Evolutionary conservation across 2,329 filamentous ascomycete species (phyloP), one percentile per base, ranked within the genome.

Genomic region (Colletotrichum cereale): DNA sequence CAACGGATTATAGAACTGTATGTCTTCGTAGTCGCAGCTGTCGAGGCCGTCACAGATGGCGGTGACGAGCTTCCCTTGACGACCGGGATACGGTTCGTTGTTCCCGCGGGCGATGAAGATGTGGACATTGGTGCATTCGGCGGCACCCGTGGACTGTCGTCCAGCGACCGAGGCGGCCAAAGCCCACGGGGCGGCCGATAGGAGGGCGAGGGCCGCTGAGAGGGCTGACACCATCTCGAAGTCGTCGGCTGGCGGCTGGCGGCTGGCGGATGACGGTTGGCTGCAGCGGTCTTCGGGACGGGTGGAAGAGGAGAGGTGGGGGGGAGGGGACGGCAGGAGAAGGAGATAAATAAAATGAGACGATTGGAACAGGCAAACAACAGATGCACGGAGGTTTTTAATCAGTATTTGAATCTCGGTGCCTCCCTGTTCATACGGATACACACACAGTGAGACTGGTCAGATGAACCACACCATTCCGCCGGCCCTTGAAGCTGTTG

Each of bases 21-120:
- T 78, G 72, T 83, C 75, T 62, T 79, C 77, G 63, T 78, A 79
- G 70, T 79, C 78, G 73, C 78, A 80, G 66, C 75, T 76, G 58
- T 62, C 48, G 34, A 78, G 72, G 24, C 75, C 77, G 5, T 62
- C 48, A 73, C 78, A 80, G 44, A 80, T 78, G 48, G 77, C 77
- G 14, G 68, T 68, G 63, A 74, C 75, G 0, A 79, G 74, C 58
- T 74, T 75, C 56, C 75, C 75, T 72, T 79, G 77, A 1, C 76
- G 76, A 11, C 78, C 78, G 11, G 78, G 78, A 57, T 79, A 79
- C 11, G 78, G 78, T 70, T 79, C 77, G 34, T 77, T 77, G 71
- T 77, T 78, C 36, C 77, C 78, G 6, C 73, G 73, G 10, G 76
- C 76, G 44, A 79, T 74, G 67, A 79, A 79, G 58, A 79, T 53